phyloP scores from a whole-genome alignment of 2,329 filamentous ascomycete species.

The Coleophoma crateriformis region DNA sequence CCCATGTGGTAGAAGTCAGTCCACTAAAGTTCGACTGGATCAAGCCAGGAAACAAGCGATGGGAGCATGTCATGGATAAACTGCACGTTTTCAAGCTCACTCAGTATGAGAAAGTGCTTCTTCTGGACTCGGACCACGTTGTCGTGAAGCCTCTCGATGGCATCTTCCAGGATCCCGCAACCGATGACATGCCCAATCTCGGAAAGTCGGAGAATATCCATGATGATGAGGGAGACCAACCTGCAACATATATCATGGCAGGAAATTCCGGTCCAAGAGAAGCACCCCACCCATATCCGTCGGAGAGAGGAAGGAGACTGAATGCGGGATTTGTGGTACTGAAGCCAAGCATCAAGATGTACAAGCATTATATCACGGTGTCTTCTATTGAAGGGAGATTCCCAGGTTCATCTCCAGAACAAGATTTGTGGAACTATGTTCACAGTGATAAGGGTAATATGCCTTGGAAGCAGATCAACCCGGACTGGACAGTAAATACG shows the following conservation, averaged over 20 bases:
- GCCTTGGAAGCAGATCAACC: constrained; percentile 34
- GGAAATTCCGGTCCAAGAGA: constrained; percentile 29
- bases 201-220: constrained; percentile 9
- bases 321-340: constrained; percentile 36
- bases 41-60: constrained; percentile 21
- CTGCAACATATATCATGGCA: constrained; percentile 26
- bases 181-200: constrained; percentile 10
- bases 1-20: constrained; percentile 25
- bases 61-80: constrained; percentile 25
- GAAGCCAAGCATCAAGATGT: constrained; percentile 31
- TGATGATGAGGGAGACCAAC: constrained; percentile 23
- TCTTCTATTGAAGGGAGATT: constrained; percentile 30
- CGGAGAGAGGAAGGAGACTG: constrained; percentile 27
- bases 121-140: constrained; percentile 29
- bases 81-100: constrained; percentile 27
- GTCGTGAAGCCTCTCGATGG: constrained; percentile 24
- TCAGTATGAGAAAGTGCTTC: constrained; percentile 28
- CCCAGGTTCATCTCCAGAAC: constrained; percentile 32
- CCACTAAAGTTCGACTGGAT: constrained; percentile 24
- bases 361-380: constrained; percentile 31
- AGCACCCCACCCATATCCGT: constrained; percentile 31
- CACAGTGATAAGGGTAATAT: constrained; percentile 33
- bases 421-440: constrained; percentile 38
- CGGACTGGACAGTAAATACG: constrained; percentile 34
- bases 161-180: constrained; percentile 25